Evolutionary conservation across 2,329 filamentous ascomycete species (phyloP), one percentile per base, ranked within the genome.

Genomic region (Colletotrichum karsti): DNA sequence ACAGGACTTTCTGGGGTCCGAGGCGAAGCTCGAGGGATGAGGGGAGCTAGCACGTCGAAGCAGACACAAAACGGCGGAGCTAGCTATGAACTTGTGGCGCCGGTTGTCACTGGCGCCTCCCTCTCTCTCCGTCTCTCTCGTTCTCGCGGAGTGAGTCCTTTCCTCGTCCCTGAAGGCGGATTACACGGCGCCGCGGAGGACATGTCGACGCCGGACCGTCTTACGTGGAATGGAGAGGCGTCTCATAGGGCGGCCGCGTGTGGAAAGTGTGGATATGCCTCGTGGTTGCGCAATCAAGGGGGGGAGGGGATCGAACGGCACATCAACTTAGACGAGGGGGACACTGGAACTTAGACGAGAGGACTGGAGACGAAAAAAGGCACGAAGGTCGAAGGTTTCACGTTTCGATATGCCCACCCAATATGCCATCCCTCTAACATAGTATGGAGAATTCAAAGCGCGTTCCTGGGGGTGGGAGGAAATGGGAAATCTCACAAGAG

Each of bases 51-150:
- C 41, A 30, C 26, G 12, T 42, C 18, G 12, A 18, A 18, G 20
- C 22, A n/a, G 35, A 61, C 46, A 39, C 20, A 26, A 62, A 55
- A 62, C 54, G 62, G 62, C 37, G 46, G 46, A 22, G 37, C 20
- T 26, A 22, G n/a, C 20, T 46, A 26, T 44, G 64, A 51, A 53
- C 20, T 13, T 39, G 59, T 63, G 33, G 59, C 64, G 64, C 35
- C 26, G 42, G n/a, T 41, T 30, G n/a, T 37, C 22, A 24, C 28
- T 54, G 18, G 9, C n/a, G n/a, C n/a, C n/a, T n/a, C n/a, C n/a
- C n/a, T n/a, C n/a, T n/a, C n/a, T n/a, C n/a, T n/a, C n/a, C n/a
- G n/a, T 24, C 18, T 12, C 35, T 9, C 41, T 28, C 54, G 30
- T 46, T 50, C 30, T 33, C 33, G 33, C 10, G n/a, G n/a, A n/a